phyloP scores from a whole-genome alignment of 2,329 filamentous ascomycete genomes.

The Sarocladium kiliense region DNA sequence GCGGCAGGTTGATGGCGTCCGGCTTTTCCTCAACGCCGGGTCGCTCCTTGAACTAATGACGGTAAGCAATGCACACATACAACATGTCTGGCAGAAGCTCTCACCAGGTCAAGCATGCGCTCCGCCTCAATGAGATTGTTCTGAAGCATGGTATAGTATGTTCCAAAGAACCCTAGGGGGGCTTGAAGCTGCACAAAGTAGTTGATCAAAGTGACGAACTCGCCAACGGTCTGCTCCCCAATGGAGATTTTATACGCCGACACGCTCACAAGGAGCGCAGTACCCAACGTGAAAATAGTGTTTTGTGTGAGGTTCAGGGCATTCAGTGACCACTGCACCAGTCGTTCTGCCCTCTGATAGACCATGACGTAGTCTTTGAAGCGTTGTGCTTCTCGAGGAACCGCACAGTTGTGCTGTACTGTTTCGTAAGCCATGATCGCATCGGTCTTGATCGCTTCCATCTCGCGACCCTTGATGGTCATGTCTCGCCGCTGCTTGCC shows the following conservation, averaged over 20 bases:
- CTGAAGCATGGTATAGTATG: constrained; percentile 41
- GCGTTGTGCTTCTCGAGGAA: constrained; percentile 51
- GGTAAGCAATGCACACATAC: constrained; percentile 13
- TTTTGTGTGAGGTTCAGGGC: constrained; percentile 58
- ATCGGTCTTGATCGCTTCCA: constrained; percentile 45
- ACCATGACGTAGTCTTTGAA: constrained; percentile 47
- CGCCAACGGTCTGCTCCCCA: constrained; percentile 45
- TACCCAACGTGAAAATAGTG: constrained; percentile 56
- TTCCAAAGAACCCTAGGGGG: constrained; percentile 57
- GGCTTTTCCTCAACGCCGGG: constrained; percentile 37
- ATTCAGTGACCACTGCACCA: constrained; percentile 51
- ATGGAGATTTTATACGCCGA: constrained; percentile 58
- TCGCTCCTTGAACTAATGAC: constrained; percentile 34
- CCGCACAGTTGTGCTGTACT: constrained; percentile 61
- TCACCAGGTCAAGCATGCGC: constrained; percentile 37
- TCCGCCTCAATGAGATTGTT: constrained; percentile 42
- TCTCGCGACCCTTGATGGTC: constrained; percentile 37
- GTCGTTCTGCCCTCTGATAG: constrained; percentile 53
- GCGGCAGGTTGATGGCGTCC: constrained; percentile 26
- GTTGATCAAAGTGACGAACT: constrained; percentile 51
- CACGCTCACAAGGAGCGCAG: constrained; percentile 55
- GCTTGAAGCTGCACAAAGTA: constrained; percentile 58
- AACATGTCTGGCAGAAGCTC: constrained; percentile 1
- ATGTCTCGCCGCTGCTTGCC: constrained; percentile 38
- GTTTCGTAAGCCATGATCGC: constrained; percentile 47